Conservation (phyloP, 768 basidiomycete species). For the Coprinopsis sp. region DNA sequence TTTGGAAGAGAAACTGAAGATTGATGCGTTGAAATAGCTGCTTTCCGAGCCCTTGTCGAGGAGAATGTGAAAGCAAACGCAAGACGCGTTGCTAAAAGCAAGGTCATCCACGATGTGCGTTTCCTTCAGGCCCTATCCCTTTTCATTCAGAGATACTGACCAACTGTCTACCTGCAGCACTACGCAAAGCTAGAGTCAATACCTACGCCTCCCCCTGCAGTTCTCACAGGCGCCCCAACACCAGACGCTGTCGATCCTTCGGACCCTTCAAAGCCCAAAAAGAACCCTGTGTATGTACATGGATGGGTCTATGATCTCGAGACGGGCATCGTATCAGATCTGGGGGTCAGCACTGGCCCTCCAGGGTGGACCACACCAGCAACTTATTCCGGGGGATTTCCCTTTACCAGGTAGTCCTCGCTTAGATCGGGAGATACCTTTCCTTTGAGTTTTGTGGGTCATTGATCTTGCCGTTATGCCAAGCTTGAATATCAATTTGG, state of each 20-base stretch:
- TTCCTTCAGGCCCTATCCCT: not conserved
- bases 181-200: not conserved
- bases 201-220: not conserved
- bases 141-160: not conserved
- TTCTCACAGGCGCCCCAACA: not conserved
- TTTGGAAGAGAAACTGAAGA: not conserved
- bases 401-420: constrained; percentile 1
- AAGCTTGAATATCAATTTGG: too few species aligned
- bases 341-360: constrained; percentile 38
- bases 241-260: not conserved
- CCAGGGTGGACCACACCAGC: constrained; percentile 29
- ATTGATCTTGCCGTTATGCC: too few species aligned
- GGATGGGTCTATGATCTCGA: constrained; percentile 60
- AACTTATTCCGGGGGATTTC: constrained; percentile 8
- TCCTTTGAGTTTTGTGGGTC: too few species aligned
- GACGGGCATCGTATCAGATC: constrained; percentile 44
- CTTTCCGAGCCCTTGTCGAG: constrained; percentile 40
- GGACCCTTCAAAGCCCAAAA: constrained; percentile 14
- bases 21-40: constrained; percentile 21
- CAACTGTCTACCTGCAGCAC: not conserved
- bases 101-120: constrained; percentile 28
- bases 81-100: constrained; percentile 22
- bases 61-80: constrained; percentile 36
- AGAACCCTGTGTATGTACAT: constrained; percentile 37
- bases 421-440: not conserved